Evolutionary conservation across 768 basidiomycete species (phyloP).

Genomic region (Lactarius deliciosus): DNA sequence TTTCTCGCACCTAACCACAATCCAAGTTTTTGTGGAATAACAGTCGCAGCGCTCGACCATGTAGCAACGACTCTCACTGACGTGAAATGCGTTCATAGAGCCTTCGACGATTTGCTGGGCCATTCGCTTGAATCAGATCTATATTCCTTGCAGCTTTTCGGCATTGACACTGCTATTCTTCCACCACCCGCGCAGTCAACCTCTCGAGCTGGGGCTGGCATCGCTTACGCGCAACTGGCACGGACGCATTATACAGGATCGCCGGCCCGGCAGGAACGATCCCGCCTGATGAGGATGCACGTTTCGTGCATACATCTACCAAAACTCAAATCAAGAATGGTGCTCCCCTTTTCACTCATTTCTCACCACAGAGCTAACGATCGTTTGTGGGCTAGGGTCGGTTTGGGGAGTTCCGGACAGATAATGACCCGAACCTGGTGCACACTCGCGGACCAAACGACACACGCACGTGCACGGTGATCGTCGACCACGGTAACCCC

Average conservation of each 20-base stretch:
- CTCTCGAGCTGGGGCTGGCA: constrained; percentile 90
- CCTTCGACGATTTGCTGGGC: constrained; percentile 82
- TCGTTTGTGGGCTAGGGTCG: constrained; percentile 45
- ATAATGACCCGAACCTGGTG: constrained; percentile 88
- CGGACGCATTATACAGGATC: constrained; percentile 51
- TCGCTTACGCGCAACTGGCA: constrained; percentile 97
- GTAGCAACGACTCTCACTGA: constrained; percentile 53
- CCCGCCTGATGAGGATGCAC: constrained; percentile 94
- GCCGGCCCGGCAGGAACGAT: constrained; percentile 85
- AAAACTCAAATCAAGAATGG: constrained; percentile 72
- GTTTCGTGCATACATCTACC: constrained; percentile 82
- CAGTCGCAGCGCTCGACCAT: constrained; percentile 59
- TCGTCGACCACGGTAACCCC: constrained; percentile 87
- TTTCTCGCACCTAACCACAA: neutral
- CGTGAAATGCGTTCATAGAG: constrained; percentile 62
- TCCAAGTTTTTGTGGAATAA: constrained; percentile 57
- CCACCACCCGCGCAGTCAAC: constrained; percentile 90
- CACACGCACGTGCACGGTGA: constrained; percentile 51
- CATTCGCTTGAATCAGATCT: constrained; percentile 96
- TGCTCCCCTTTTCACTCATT: constrained; percentile 30
- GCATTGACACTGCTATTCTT: constrained; percentile 88
- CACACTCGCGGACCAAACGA: constrained; percentile 40
- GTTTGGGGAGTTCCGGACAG: constrained; percentile 84
- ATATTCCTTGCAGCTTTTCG: constrained; percentile 79
- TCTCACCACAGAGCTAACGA: too few relatives aligned